phyloP scores from a whole-genome alignment of 148 eudicot species.

The Cornus kousa region DNA sequence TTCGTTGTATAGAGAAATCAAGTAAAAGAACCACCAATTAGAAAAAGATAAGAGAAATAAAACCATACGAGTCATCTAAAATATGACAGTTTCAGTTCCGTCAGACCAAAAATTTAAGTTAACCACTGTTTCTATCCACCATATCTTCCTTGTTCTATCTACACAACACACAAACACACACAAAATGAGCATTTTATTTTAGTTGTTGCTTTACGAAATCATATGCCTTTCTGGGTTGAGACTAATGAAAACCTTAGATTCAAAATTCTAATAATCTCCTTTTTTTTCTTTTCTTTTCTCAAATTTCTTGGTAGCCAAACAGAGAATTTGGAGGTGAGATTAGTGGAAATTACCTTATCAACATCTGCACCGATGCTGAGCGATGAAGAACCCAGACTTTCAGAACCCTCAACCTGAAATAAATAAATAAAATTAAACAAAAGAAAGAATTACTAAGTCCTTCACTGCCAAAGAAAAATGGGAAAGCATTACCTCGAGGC shows the following conservation, averaged over 20 bases:
- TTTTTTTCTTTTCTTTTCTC: neutral
- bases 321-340: neutral
- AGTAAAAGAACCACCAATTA: too few species aligned
- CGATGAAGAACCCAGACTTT: constrained; percentile 21
- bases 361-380: constrained; percentile 39
- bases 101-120: too few species aligned
- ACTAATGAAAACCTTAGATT: neutral
- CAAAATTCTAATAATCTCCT: neutral
- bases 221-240: too few species aligned
- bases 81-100: too few species aligned
- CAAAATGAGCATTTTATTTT: neutral
- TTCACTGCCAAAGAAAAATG: neutral
- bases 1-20: neutral
- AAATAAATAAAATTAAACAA: neutral
- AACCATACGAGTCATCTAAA: too few species aligned
- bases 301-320: neutral
- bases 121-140: too few species aligned
- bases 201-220: too few species aligned
- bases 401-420: constrained; percentile 19
- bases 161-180: neutral
- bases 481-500: neutral
- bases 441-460: neutral
- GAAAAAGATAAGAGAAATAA: too few species aligned
- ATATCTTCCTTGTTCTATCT: too few species aligned
- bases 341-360: constrained; percentile 33